phyloP scores from a whole-genome alignment of 306 rosid species.

The Begonia masoniana region DNA sequence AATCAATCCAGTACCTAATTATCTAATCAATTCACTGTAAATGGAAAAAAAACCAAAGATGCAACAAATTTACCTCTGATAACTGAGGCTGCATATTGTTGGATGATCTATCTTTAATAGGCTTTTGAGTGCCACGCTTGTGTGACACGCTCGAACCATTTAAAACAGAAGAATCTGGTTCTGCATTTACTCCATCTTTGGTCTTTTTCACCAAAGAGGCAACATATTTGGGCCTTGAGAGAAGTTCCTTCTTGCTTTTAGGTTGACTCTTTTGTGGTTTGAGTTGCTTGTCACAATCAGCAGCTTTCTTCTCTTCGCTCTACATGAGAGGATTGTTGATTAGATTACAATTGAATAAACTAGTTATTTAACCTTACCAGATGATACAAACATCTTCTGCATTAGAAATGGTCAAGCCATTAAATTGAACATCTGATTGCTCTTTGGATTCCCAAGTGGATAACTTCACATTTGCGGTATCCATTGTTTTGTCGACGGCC shows the following conservation, averaged over 20 bases:
- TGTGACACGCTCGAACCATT: constrained; percentile 43
- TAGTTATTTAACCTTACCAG: constrained; percentile 7
- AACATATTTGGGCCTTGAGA: constrained; percentile 23
- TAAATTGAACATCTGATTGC: constrained; percentile 21
- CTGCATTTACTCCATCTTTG: constrained; percentile 50
- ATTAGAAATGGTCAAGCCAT: constrained; percentile 38
- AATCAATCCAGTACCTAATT: not conserved
- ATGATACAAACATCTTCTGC: constrained; percentile 15
- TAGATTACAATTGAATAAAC: not conserved
- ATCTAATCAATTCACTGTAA: not conserved
- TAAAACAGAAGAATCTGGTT: constrained; percentile 33
- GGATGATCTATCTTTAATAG: constrained; percentile 29
- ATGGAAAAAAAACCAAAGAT: constrained; percentile 2
- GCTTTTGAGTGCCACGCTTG: constrained; percentile 27
- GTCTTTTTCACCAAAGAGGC: constrained; percentile 25
- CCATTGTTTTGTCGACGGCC: constrained; percentile 11
- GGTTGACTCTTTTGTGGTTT: constrained; percentile 33
- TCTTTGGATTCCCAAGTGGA: constrained; percentile 30
- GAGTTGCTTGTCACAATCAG: constrained; percentile 21
- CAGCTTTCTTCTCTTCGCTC: constrained; percentile 35
- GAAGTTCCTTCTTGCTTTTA: constrained; percentile 43
- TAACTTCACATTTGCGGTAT: constrained; percentile 29
- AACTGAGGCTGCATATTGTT: constrained; percentile 39
- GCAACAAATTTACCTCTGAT: constrained; percentile 28
- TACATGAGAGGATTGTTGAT: constrained; percentile 4